Base-by-base conservation (phyloP, 1,284 basidiomycete species). In the Anthracocystis walkeri region DNA sequence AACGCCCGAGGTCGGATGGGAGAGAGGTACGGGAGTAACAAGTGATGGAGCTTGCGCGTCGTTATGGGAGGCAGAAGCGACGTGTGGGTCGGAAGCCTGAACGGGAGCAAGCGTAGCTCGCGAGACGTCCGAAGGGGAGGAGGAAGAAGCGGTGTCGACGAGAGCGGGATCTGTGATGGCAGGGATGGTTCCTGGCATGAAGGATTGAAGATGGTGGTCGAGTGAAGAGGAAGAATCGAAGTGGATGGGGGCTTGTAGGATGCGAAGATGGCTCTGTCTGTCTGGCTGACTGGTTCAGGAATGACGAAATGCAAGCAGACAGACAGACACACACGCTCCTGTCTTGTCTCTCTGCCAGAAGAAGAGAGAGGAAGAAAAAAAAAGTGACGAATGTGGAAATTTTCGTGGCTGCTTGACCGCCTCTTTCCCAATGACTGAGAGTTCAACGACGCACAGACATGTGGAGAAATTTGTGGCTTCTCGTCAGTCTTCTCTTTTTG, bases 101-200 rank as follows among this genome's bases (percentile, higher is more conserved):
- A 58, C 41, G 16, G 65, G 48, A 4, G 58, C 48, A 14, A 68
- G 29, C 8, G 71, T 74, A 40, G 67, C 58, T 38, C 49, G 52
- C 38, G 63, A 51, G 51, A 52, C 41, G 57, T 63, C 46, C 25
- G 40, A 49, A 12, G 51, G 33, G 3, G 51, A 45, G 27, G 38
- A 49, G 20, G 71, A 49, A 4, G 51, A 49, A 29, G 71, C 38
- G 14, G 21, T 21, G 59, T 73, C 69, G 63, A 77, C 70, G n/a
- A 77, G 58, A 33, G 58, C 54, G 11, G 75, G 75, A 57, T 74
- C 75, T 6, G 75, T 77, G 57, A 68, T 77, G 31, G 75, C 62
- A 21, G 75, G 61, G 49, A 71, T 77, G 45, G 76, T 75, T 35
- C 66, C 67, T 54, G 77, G 75, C 75, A 77, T 77, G 35, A 51